phyloP scores from a whole-genome alignment of 768 basidiomycete species.

The Russula foetens region DNA sequence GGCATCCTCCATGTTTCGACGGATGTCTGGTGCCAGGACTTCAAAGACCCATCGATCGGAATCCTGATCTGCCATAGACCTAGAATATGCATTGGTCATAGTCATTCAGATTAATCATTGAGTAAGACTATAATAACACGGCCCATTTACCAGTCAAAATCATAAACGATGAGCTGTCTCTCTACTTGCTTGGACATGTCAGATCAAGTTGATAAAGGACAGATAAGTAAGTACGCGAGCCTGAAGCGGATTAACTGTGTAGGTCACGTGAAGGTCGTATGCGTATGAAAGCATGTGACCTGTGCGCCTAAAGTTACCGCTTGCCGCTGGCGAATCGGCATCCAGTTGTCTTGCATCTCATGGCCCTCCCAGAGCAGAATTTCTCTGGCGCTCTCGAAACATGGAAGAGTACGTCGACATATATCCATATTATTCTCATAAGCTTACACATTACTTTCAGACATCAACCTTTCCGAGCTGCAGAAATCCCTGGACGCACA shows the following conservation, averaged over 20 bases:
- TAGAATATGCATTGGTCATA: constrained; percentile 24
- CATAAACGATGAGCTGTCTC: constrained; percentile 81
- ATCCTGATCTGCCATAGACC: constrained; percentile 94
- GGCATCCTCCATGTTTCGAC: constrained; percentile 68
- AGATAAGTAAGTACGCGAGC: too few species aligned
- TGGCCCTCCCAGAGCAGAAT: constrained; percentile 50
- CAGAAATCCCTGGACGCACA: constrained; percentile 92
- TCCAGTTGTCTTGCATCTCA: neutral
- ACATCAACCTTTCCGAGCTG: constrained; percentile 80
- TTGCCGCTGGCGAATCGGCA: too few species aligned
- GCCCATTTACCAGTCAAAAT: constrained; percentile 82
- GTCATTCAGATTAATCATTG: neutral
- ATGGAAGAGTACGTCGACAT: constrained; percentile 64
- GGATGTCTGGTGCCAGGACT: constrained; percentile 77
- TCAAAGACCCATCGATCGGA: constrained; percentile 91
- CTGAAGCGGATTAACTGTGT: too few species aligned
- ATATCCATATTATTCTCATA: too few species aligned
- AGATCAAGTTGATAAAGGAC: too few species aligned
- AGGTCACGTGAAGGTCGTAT: too few species aligned
- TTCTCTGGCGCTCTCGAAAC: constrained; percentile 89
- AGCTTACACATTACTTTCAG: constrained; percentile 32
- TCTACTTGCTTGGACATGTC: constrained; percentile 24
- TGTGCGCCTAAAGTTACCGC: neutral
- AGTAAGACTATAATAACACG: neutral
- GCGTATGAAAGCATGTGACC: neutral